phyloP scores from a whole-genome alignment of 768 basidiomycete species.

The Calvatia gigantea region DNA sequence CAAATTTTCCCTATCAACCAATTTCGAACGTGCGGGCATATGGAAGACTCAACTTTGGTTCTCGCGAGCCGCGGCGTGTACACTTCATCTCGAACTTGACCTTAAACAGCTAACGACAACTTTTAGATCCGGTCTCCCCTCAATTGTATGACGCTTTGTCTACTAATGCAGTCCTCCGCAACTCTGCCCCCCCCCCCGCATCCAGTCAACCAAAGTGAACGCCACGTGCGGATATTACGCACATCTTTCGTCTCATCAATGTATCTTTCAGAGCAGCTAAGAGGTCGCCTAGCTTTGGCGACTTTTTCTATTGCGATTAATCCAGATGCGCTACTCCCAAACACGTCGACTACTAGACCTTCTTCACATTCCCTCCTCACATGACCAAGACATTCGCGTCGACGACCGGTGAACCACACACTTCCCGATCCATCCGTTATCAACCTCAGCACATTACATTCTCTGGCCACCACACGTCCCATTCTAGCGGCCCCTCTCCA shows the following conservation, averaged over 20 bases:
- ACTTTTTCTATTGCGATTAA: neutral
- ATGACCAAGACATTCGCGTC: slow-evolving; percentile 1
- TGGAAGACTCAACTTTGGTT: slow-evolving; percentile 30
- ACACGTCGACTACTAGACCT: slow-evolving; percentile 1
- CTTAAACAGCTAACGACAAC: neutral
- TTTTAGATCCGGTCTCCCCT: no score
- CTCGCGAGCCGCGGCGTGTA: slow-evolving; percentile 22
- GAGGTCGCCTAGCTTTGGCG: neutral
- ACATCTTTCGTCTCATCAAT: slow-evolving; percentile 17
- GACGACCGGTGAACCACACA: slow-evolving; percentile 21
- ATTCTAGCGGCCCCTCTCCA: slow-evolving; percentile 22
- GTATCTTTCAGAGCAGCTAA: slow-evolving; percentile 9
- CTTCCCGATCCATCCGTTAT: slow-evolving; percentile 18
- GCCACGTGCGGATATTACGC: slow-evolving; percentile 20
- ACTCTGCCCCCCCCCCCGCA: slow-evolving; percentile 15
- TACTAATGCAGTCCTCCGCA: neutral
- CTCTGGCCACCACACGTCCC: slow-evolving; percentile 21
- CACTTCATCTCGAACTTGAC: slow-evolving; percentile 20
- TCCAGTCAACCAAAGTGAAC: slow-evolving; percentile 16
- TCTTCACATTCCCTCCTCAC: slow-evolving; percentile 2
- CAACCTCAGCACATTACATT: slow-evolving; percentile 16
- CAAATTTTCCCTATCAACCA: slow-evolving; percentile 17
- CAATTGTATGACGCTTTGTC: neutral
- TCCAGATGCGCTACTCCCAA: neutral
- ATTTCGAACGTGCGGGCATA: slow-evolving; percentile 10